These are phyloP conservation scores for Medicago ruthenica DNA, from an alignment of 306 rosid genomes.

Conservation along the genomic window DNA sequence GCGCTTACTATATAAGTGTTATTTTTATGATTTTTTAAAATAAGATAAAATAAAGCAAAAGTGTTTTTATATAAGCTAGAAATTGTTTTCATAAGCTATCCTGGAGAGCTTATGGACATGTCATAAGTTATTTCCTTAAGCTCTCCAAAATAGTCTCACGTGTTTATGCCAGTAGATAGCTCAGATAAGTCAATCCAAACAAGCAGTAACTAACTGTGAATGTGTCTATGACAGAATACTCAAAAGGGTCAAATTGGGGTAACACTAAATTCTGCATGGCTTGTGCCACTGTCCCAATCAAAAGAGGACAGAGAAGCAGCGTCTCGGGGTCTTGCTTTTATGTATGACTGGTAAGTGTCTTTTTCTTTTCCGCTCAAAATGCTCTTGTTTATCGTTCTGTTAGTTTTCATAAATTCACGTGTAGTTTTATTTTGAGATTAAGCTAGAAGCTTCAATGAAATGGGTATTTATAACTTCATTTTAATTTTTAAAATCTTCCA, in stretches of 20 bases:
- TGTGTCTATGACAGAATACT: conserved; percentile 44
- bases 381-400: conserved; percentile 12
- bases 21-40: too few species aligned
- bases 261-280: conserved; percentile 58
- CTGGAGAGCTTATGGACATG: neutral
- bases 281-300: conserved; percentile 53
- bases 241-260: conserved; percentile 73
- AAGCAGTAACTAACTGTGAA: neutral
- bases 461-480: too few species aligned
- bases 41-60: neutral
- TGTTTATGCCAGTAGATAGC: neutral
- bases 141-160: neutral
- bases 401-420: neutral
- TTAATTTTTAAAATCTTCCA: too few species aligned
- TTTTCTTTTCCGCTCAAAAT: neutral
- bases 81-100: neutral
- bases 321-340: conserved; percentile 53
- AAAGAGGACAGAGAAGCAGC: conserved; percentile 55
- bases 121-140: neutral
- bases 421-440: neutral
- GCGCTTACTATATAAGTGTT: too few species aligned
- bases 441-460: neutral
- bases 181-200: neutral
- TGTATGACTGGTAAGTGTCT: conserved; percentile 57
- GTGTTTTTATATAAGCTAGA: neutral